Percentiles rank a stretch among this genome's conserved stretches.
These are phyloP conservation scores for Stromatinia cepivora DNA, from an alignment of 2,329 filamentous ascomycete species.

Conservation along the genomic window DNA sequence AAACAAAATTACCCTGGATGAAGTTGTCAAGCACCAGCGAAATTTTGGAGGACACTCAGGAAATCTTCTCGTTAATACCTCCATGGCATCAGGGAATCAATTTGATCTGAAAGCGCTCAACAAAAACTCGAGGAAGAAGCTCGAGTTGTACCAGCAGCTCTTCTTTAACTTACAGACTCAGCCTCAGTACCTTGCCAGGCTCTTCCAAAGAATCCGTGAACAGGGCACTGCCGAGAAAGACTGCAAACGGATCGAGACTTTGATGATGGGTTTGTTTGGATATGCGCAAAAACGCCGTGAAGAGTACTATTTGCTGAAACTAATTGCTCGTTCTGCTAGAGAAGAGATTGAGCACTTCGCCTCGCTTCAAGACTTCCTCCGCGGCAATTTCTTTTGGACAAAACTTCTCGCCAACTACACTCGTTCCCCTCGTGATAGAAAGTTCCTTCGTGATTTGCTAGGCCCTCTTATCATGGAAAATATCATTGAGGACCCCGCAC, in stretches of 20 bases:
- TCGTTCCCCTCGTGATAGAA: constrained; percentile 86
- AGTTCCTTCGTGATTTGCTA: constrained; percentile 84
- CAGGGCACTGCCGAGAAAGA: constrained; percentile 87
- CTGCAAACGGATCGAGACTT: constrained; percentile 83
- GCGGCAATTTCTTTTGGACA: constrained; percentile 91
- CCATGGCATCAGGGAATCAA: constrained; percentile 84
- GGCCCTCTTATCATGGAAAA: constrained; percentile 85
- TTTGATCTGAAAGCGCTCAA: constrained; percentile 97
- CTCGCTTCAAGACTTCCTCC: constrained; percentile 78
- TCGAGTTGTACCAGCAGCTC: constrained; percentile 94
- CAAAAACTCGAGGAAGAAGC: constrained; percentile 91
- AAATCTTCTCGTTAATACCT: constrained; percentile 80
- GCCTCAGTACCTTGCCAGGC: constrained; percentile 84
- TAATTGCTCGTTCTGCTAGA: constrained; percentile 77
- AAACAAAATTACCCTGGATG: constrained; percentile 98
- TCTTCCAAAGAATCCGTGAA: constrained; percentile 83
- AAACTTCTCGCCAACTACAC: constrained; percentile 86
- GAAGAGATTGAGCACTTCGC: constrained; percentile 79
- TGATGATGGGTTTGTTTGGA: constrained; percentile 95
- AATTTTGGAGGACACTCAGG: constrained; percentile 91
- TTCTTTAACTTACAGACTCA: constrained; percentile 98
- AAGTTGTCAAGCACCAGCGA: constrained; percentile 94
- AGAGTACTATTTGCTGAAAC: constrained; percentile 92
- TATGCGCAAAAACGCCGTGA: constrained; percentile 96
- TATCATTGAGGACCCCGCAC: constrained; percentile 84